A percentile compares a stretch with the other conserved stretches of the same genome.
These are phyloP conservation scores for Peniophora sp. DNA, from an alignment of 1,284 basidiomycete genomes.

Conservation along the genomic window DNA sequence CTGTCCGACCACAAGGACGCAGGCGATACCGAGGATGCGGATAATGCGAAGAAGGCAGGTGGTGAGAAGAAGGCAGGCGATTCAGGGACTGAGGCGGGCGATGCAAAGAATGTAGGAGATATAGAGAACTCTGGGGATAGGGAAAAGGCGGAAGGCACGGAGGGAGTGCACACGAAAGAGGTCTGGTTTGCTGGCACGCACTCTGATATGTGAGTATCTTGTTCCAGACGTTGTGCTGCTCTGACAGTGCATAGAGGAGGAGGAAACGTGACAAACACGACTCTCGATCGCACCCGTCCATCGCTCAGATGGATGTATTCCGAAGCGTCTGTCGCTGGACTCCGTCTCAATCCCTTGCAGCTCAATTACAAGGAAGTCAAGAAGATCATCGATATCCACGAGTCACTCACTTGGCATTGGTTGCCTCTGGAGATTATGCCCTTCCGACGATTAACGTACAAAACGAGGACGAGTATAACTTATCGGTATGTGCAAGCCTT, in stretches of 20 bases:
- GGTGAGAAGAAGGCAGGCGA: no score
- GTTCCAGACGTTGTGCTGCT: background rate
- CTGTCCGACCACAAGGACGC: no score
- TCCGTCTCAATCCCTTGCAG: background rate
- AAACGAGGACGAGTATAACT: slow-evolving; percentile 7
- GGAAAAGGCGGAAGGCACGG: background rate
- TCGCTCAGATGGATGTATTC: slow-evolving; percentile 5
- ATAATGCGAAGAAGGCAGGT: no score
- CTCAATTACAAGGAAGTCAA: background rate
- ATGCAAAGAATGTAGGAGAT: no score
- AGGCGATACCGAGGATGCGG: no score
- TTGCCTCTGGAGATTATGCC: slow-evolving; percentile 16
- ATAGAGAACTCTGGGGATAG: no score
- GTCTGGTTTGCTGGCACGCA: slow-evolving; percentile 13
- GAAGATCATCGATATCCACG: slow-evolving; percentile 5
- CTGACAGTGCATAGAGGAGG: slow-evolving; percentile 2
- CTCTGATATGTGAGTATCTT: slow-evolving; percentile 13
- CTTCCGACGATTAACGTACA: slow-evolving; percentile 18
- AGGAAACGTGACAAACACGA: slow-evolving; percentile 2
- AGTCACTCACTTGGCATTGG: slow-evolving; percentile 18
- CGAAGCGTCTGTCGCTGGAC: slow-evolving; percentile 1
- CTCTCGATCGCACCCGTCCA: slow-evolving; percentile 1
- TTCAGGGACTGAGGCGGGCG: no score
- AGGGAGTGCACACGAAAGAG: slow-evolving; percentile 6
- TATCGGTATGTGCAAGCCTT: slow-evolving; percentile 4